A percentile compares a stretch with the other conserved stretches of the same genome.
phyloP scores from a whole-genome alignment of 345 rosid species.

The Turritis glabra region DNA sequence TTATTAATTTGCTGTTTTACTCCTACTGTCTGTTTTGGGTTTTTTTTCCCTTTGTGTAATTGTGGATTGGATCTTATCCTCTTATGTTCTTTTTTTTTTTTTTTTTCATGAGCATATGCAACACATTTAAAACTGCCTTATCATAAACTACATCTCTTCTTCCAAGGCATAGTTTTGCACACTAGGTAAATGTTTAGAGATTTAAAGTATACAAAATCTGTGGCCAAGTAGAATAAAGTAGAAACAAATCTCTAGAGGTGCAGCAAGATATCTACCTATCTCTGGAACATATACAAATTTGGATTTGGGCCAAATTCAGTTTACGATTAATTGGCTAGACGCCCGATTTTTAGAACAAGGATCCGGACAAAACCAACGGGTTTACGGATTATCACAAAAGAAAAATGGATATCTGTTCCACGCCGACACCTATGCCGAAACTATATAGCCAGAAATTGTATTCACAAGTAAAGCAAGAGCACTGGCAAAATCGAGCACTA shows the following conservation, averaged over 20 bases:
- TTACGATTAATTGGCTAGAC: too few relatives aligned
- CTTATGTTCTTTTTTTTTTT: slow-evolving; percentile 15
- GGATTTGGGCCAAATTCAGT: too few relatives aligned
- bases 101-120: slow-evolving; percentile 33
- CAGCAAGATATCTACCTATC: too few relatives aligned
- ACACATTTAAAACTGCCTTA: slow-evolving; percentile 27
- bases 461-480: not conserved
- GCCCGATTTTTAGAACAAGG: too few relatives aligned
- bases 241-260: not conserved
- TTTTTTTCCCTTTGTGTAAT: slow-evolving; percentile 19
- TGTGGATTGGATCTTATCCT: slow-evolving; percentile 32
- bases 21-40: not conserved
- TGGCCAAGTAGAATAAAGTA: not conserved
- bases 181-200: not conserved
- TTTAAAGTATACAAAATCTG: not conserved
- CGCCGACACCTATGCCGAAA: not conserved
- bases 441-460: not conserved
- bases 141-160: slow-evolving; percentile 11
- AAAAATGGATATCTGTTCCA: too few relatives aligned
- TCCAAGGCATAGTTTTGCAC: not conserved
- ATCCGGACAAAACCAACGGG: not conserved
- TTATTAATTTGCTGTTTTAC: slow-evolving; percentile 20
- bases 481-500: not conserved
- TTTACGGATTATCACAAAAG: too few relatives aligned
- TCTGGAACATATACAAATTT: too few relatives aligned